Base-by-base conservation (phyloP, 495 filamentous ascomycete species). In the Hypoxylon lienhwacheense region DNA sequence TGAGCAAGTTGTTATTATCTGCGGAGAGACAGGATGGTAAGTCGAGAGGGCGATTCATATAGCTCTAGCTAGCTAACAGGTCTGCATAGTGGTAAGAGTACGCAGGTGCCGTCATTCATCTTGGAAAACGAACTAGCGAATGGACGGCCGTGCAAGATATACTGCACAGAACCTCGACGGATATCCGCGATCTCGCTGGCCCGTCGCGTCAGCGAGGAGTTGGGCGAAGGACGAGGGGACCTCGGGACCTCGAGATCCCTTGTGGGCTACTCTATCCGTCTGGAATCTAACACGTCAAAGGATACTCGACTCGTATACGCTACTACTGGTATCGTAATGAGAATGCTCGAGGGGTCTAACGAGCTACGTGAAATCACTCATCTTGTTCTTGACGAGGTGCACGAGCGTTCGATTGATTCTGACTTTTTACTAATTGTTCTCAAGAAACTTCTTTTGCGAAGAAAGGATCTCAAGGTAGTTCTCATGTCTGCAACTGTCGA, bases 401-500 rank as follows among this genome's bases (percentile, higher is more conserved):
- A 97, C 68, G 91, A 97, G 61, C 82, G 91, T 45, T 87, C 88
- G 14, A 97, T 98, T 54, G 93, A 97, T 67, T 95, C 89, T 44
- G 93, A 98, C 58, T 97, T 98, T 68, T 75, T 98, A 14, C 74
- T 98, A 8, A 88, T 97, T 52, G 85, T 97, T 2, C 78, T 98
- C 16, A 87, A 89, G 58, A 87, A 91, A 55, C 73, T 97, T 11
- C 79, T 96, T 64, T 56, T 78, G 15, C 78, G 78, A 45, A 77
- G 90, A 39, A 86, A 85, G 39, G 81, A 91, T 35, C 70, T 96
- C 35, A 81, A 79, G 59, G 86, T 98, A 21, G 78, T 98, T 22
- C 79, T 98, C 19, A 98, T 97, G 93, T 96, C 91, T 42, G 93
- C 93, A 4, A 98, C 93, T 2, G 85, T 97, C 6, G 89, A 98